Percentiles rank a stretch among this genome's conserved stretches.
Conservation (phyloP, 2,329 filamentous ascomycete species). For the Lojkania enalia region DNA sequence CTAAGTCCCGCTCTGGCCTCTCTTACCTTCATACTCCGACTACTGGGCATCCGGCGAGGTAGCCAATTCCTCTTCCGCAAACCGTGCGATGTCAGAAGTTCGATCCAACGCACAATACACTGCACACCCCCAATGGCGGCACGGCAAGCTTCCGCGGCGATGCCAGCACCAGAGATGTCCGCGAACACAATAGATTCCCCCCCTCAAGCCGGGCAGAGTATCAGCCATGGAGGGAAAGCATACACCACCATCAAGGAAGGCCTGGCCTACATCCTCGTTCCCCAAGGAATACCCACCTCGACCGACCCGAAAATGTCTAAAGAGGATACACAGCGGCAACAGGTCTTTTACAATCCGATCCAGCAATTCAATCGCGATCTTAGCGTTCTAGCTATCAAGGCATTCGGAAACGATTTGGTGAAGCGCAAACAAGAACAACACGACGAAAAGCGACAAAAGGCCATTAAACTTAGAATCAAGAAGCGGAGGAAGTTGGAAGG, state of each 20-base stretch:
- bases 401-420: constrained; percentile 72
- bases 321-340: constrained; percentile 63
- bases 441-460: constrained; percentile 47
- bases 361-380: constrained; percentile 98
- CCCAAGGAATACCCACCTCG: constrained; percentile 54
- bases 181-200: constrained; percentile 29
- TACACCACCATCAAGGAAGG: constrained; percentile 69
- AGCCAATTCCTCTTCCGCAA: constrained; percentile 14
- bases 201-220: constrained; percentile 35
- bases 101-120: constrained; percentile 23
- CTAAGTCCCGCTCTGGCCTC: constrained; percentile 10
- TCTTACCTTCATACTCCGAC: constrained; percentile 11
- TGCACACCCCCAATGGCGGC: constrained; percentile 23
- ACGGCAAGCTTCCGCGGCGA: constrained; percentile 8
- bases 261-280: constrained; percentile 68
- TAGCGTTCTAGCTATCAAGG: constrained; percentile 88
- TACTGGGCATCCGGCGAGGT: constrained; percentile 24
- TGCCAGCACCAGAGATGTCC: constrained; percentile 15
- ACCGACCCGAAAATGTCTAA: constrained; percentile 53
- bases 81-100: constrained; percentile 34
- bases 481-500: constrained; percentile 24
- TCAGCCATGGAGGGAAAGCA: constrained; percentile 54
- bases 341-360: constrained; percentile 97
- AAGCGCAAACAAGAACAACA: constrained; percentile 52
- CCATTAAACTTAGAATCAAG: constrained; percentile 11